Base-by-base conservation (phyloP, 495 filamentous ascomycete species). In the Hyaloscypha hepaticicola region DNA sequence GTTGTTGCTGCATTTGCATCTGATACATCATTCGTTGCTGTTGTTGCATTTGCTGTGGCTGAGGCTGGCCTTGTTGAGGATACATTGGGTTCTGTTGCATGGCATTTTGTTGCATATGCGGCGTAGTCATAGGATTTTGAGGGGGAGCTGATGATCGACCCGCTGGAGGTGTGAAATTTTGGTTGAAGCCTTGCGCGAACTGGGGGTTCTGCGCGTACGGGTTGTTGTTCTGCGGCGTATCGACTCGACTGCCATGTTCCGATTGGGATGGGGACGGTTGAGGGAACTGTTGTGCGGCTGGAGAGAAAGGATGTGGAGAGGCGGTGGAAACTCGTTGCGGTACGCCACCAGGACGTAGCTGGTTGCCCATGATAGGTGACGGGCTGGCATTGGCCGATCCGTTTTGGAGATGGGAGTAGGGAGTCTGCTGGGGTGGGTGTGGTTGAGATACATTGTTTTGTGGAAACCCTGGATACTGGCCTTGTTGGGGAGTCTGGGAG, bases 221-320 rank as follows among this genome's bases (percentile, higher is more conserved):
- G 67, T 76, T 75, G 29, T 29, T 66, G 34, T 76, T 76, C 72
- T 96, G 93, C 0, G 92, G 91, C 11, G 91, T 92, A 63, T 84
- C 83, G 29, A 87, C 84, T 53, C 88, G 80, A 65, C 86, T 90
- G 28, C 85, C 83, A 72, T 93, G 90, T 58, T 94, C 91, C 16
- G 88, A 86, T 27, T 88, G 86, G 16, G 90, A 82, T 5, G 93
- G 90, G 5, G 93, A 93, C 69, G 89, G 84, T 63, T 96, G 92
- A 2, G 85, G 78, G 69, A 93, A 91, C 60, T 89, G 86, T 69
- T 89, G 89, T 34, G 85, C 84, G 28, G 88, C 88, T 22, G 92
- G 90, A 1, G 92, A 93, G 76, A 96, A 97, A 0, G 92, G 93
- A 73, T 91, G 92, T 3, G 94, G 94, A 19, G 94, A 97, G 33